Base-by-base conservation (phyloP, 2,329 filamentous ascomycete genomes). In the Stemphylium lycopersici region DNA sequence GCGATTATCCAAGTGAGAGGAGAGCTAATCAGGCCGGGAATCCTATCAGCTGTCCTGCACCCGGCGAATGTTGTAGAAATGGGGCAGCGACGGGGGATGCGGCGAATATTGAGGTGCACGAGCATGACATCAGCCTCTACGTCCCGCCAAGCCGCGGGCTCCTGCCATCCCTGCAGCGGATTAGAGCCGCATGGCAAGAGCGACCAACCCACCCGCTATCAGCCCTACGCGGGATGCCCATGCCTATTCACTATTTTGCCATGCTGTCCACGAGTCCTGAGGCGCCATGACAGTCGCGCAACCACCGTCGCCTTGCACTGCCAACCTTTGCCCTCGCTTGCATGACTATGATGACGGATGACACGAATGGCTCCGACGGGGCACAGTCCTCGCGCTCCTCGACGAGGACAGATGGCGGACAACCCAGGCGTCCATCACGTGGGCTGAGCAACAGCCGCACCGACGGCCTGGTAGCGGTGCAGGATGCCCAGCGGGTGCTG, bases 401-500 rank as follows among this genome's bases (percentile, higher is more conserved):
- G 29, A 38, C 31, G 15, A 18, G 22, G 18, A 22, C 40, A 24
- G 11, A 31, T 12, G 49, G 22, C 22, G 43, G 24, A 1, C 31
- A 6, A 33, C 15, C 37, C 10, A 20, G 26, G n/a, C 37, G 16
- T 36, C 8, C 44, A 8, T 53, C 50, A 53, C 44, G 44, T 48
- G 45, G 10, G 10, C 16, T 38, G 2, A 39, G 16, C 12, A 15
- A 18, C 6, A 26, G 34, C 29, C 29, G 20, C 52, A 29, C 26
- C 18, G 41, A 56, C 55, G 16, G 32, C 46, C 50, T 67, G 6
- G 42, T 69, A 18, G 62, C 68, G 36, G 64, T 72, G 13, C 55
- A 65, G 3, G 63, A 70, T 24, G 50, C 69, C 5, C 37, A 36
- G n/a, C 67, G 70, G 31, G 57, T 75, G 11, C 8, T 74, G 18